Base-by-base conservation (phyloP, 164 flowering plant genomes). In the Nymphaea thermarum region DNA sequence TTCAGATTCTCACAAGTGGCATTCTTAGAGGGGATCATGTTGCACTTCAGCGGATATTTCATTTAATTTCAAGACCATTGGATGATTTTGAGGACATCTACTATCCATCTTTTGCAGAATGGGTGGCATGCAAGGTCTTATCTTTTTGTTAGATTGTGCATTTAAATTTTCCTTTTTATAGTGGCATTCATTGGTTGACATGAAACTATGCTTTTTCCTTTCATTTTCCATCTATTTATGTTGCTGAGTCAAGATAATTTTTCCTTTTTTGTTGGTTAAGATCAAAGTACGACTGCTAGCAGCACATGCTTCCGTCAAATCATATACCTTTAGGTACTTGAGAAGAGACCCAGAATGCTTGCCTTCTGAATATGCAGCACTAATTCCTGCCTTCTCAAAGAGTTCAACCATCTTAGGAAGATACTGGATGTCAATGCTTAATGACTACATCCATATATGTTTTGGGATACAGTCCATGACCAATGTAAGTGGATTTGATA, bases 61-160 rank as follows among this genome's bases (percentile, higher is more conserved):
- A 87, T 45, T 77, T 90, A 73, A 87, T 94, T 68, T 91, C 96
- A 66, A 91, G 87, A 25, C 98, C 95, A 62, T 72, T 94, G 73
- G 74, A 81, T 82, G 96, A 91, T 70, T 85, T 90, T 72, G 82
- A 85, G 72, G 91, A 84, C 72, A 82, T 94, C 4, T 94, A 86
- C 72, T 94, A 88, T 84, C 99, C 99, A 73, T 94, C 99, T 44
- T 94, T 88, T 84, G 93, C 99, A 43, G 99, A 94, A 81, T 94
- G 99, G 99, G 99, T 94, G 65, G 84, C 96, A 60, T 86, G 91
- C 92, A 90, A 87, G 99, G 99, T 91, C 77, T 69, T 43, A 70
- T 25, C 42, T 6, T 17, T 65, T 47, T 43, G 12, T 6, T 16
- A 61, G 53, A 45, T 45, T 5, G 11, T 45, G 11, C 53, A 5